Conservation (phyloP, 2,329 filamentous ascomycete species). For the Claviceps lovelessii region DNA sequence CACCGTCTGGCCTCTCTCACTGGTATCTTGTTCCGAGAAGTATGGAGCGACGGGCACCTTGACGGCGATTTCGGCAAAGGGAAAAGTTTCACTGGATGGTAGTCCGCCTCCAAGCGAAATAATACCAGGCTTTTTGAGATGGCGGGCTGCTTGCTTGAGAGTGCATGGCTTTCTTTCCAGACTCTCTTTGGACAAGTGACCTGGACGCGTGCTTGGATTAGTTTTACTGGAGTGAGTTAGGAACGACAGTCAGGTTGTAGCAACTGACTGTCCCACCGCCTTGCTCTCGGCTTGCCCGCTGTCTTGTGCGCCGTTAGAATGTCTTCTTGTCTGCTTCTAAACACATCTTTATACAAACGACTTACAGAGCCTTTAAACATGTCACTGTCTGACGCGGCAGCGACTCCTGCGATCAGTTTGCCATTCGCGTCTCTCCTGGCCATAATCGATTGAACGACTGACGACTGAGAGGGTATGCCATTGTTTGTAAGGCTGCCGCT, state of each 20-base stretch:
- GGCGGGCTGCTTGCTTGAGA: slow-evolving; percentile 70
- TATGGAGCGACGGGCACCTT: slow-evolving; percentile 55
- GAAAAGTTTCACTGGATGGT: slow-evolving; percentile 81
- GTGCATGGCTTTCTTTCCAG: slow-evolving; percentile 47
- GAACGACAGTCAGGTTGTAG: background rate
- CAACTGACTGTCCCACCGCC: slow-evolving; percentile 68
- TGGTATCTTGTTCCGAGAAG: slow-evolving; percentile 57
- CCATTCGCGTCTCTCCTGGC: slow-evolving; percentile 50
- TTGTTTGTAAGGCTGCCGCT: slow-evolving; percentile 7
- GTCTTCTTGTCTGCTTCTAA: background rate
- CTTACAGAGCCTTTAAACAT: slow-evolving; percentile 66
- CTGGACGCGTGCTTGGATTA: slow-evolving; percentile 16
- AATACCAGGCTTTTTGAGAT: slow-evolving; percentile 65
- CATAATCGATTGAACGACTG: slow-evolving; percentile 17
- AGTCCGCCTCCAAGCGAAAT: slow-evolving; percentile 88
- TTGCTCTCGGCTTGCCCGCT: slow-evolving; percentile 56
- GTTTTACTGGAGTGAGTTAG: background rate
- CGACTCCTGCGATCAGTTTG: slow-evolving; percentile 58
- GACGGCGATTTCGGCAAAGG: slow-evolving; percentile 65
- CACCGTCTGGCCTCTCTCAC: slow-evolving; percentile 43
- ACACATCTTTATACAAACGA: background rate
- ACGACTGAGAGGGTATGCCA: slow-evolving; percentile 4
- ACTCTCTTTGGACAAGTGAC: slow-evolving; percentile 48
- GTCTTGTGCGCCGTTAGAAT: slow-evolving; percentile 12
- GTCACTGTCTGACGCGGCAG: slow-evolving; percentile 63